Conservation (phyloP, 768 basidiomycete genomes). For the Kwoniella sp. region DNA sequence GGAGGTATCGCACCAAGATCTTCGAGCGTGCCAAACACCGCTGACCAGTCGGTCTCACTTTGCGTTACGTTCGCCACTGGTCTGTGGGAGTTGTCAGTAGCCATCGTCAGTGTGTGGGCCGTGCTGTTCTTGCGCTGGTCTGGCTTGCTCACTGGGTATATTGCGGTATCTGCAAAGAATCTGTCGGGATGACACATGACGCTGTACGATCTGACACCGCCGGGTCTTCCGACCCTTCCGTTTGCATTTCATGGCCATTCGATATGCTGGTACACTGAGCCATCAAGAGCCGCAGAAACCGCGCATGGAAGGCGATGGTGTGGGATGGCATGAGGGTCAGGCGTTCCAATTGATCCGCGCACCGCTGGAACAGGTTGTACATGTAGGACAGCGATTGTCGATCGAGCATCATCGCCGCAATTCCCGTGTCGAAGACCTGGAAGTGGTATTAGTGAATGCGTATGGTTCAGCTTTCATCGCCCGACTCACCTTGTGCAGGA, state of each 20-base stretch:
- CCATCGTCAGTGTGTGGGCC: no score
- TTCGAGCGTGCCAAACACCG: background rate
- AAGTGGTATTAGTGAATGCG: background rate
- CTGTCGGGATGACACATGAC: background rate
- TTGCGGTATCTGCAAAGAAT: background rate
- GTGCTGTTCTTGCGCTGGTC: no score
- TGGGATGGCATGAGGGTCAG: conserved; percentile 6
- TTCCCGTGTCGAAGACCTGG: conserved; percentile 19
- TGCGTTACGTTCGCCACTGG: background rate
- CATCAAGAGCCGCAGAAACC: conserved; percentile 3
- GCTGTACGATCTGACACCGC: background rate
- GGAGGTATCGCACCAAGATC: background rate
- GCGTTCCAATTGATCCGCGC: conserved; percentile 10
- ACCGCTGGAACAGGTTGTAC: conserved; percentile 7
- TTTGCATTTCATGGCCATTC: background rate
- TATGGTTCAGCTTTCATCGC: no score
- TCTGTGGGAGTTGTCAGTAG: no score
- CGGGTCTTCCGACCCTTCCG: background rate
- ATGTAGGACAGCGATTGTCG: conserved; percentile 13
- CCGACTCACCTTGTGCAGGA: conserved; percentile 18
- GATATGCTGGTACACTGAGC: background rate
- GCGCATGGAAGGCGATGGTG: conserved; percentile 18
- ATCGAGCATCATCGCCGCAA: conserved; percentile 18
- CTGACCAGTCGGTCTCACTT: background rate
- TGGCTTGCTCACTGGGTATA: background rate